Conservation (phyloP, 805 yeast species). For the Wickerhamomyces bisporus region DNA sequence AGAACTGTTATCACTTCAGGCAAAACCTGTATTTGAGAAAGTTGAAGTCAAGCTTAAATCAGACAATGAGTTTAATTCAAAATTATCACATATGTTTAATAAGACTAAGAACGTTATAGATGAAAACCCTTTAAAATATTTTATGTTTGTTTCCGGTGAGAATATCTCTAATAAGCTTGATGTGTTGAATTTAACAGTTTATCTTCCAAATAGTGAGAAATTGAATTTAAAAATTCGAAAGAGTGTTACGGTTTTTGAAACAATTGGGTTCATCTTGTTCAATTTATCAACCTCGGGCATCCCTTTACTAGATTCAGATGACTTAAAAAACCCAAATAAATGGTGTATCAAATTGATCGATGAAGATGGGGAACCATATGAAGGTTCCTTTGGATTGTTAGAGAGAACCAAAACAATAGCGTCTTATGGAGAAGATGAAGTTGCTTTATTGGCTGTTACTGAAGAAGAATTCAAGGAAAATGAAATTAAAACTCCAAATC, state of each 20-base stretch:
- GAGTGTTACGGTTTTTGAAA: constrained; percentile 43
- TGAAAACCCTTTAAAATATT: constrained; percentile 40
- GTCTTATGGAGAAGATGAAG: constrained; percentile 75
- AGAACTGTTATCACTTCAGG: background rate
- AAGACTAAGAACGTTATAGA: constrained; percentile 21
- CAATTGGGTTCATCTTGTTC: constrained; percentile 49
- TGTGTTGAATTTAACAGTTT: constrained; percentile 20
- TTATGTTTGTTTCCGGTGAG: constrained; percentile 31
- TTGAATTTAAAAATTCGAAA: constrained; percentile 25
- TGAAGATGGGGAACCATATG: constrained; percentile 91
- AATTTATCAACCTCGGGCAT: too few species aligned
- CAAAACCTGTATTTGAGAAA: constrained; percentile 4
- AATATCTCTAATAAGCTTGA: constrained; percentile 16
- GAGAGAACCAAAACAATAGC: constrained; percentile 61
- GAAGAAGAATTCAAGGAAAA: constrained; percentile 41
- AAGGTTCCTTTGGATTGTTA: constrained; percentile 82
- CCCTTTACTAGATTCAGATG: background rate
- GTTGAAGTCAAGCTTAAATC: constrained; percentile 3
- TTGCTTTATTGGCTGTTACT: constrained; percentile 64
- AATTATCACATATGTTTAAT: constrained; percentile 40
- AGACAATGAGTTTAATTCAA: constrained; percentile 21
- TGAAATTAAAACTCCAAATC: constrained; percentile 50
- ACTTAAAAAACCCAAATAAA: constrained; percentile 45
- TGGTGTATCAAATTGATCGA: constrained; percentile 84
- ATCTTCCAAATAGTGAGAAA: constrained; percentile 21